Percentiles rank a stretch among this genome's conserved stretches.
Evolutionary conservation across 441 rosid genomes (phyloP).

Genomic region (Adansonia gregorii): DNA sequence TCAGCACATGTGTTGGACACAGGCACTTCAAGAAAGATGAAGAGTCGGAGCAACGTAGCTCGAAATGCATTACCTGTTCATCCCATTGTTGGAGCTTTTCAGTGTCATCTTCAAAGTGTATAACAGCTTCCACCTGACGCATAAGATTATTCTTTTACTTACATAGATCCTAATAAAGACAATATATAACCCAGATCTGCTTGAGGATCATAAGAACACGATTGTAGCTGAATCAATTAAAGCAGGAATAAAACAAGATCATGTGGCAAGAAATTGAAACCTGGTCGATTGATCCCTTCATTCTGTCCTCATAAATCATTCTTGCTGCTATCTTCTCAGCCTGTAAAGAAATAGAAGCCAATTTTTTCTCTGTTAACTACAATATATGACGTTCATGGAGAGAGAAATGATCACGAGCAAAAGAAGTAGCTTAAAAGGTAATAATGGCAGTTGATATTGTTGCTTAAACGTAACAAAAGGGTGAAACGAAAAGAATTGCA

Average conservation of each 20-base stretch:
- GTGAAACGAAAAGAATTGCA: constrained; percentile 25
- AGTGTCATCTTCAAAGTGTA: constrained; percentile 98
- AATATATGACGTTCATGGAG: not conserved
- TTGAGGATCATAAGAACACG: not conserved
- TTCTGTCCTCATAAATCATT: constrained; percentile 95
- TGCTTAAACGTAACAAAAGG: constrained; percentile 3
- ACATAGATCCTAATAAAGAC: not conserved
- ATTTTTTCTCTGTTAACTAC: not conserved
- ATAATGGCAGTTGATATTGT: constrained; percentile 1
- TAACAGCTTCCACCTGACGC: constrained; percentile 87
- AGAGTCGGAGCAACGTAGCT: no score
- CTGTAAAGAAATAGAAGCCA: constrained; percentile 40
- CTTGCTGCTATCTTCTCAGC: constrained; percentile 99
- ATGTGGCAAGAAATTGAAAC: constrained; percentile 38
- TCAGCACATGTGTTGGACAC: no score
- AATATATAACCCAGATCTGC: not conserved
- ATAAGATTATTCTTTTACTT: constrained; percentile 2
- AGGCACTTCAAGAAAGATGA: no score
- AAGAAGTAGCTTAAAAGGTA: constrained; percentile 5
- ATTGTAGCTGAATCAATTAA: not conserved
- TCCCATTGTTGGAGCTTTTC: constrained; percentile 99
- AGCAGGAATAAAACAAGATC: not conserved
- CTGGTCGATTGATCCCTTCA: constrained; percentile 99
- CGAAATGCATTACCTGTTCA: constrained; percentile 68
- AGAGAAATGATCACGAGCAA: not conserved